Conservation (phyloP, 1,284 basidiomycete genomes). For the Salmacisia buchloeana region DNA sequence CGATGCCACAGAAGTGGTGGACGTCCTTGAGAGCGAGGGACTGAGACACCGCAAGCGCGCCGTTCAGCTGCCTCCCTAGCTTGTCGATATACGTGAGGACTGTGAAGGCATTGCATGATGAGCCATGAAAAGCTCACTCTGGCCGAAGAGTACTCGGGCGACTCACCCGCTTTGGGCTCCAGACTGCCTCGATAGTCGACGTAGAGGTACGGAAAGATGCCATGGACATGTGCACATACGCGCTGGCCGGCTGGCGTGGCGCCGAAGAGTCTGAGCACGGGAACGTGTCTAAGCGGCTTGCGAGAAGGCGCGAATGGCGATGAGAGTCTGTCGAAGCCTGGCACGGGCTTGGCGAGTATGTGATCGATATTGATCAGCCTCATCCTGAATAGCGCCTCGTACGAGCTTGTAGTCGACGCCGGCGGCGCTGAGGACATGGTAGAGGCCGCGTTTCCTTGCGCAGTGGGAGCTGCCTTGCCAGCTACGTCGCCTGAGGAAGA, state of each 20-base stretch:
- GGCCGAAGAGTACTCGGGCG: constrained; percentile 10
- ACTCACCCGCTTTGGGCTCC: constrained; percentile 51
- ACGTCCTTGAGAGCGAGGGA: constrained; percentile 28
- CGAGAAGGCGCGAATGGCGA: constrained; percentile 58
- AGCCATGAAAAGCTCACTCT: background rate
- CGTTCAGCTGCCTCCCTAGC: constrained; percentile 66
- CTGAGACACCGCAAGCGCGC: constrained; percentile 30
- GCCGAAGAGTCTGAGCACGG: constrained; percentile 81
- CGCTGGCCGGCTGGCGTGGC: constrained; percentile 70
- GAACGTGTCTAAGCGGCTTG: constrained; percentile 57
- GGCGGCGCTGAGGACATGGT: background rate
- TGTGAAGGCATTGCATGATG: constrained; percentile 39
- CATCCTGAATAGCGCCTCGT: constrained; percentile 34
- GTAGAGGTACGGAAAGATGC: constrained; percentile 59
- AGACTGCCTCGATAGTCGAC: constrained; percentile 53
- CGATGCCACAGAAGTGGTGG: constrained; percentile 30
- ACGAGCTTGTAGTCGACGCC: constrained; percentile 4
- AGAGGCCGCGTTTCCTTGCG: background rate
- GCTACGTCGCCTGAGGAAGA: too few relatives aligned
- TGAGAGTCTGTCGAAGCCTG: constrained; percentile 27
- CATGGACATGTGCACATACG: constrained; percentile 81
- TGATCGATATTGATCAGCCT: constrained; percentile 44
- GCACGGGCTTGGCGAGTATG: constrained; percentile 23
- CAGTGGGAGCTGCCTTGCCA: too few relatives aligned
- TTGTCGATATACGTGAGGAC: constrained; percentile 66